Evolutionary conservation across 2,329 filamentous ascomycete genomes (phyloP).

Genomic region (Paecilomyces dactylethromorphus): DNA sequence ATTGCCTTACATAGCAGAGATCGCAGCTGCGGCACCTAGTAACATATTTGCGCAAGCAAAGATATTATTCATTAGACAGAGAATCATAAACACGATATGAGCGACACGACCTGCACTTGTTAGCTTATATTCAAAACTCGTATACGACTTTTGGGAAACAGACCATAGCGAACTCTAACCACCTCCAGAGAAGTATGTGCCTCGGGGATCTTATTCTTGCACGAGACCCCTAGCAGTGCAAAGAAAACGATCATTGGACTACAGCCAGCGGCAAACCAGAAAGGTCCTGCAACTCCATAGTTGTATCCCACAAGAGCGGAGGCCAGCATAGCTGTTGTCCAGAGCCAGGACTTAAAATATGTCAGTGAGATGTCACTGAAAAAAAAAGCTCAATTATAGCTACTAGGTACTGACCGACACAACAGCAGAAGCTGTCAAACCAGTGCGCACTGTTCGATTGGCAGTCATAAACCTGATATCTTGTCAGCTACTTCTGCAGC

Average conservation of each 20-base stretch:
- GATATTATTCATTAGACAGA: slow-evolving; percentile 50
- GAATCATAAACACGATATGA: slow-evolving; percentile 47
- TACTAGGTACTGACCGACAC: slow-evolving; percentile 34
- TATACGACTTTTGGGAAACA: background rate
- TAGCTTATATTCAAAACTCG: background rate
- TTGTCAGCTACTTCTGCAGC: background rate
- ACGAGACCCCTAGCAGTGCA: slow-evolving; percentile 44
- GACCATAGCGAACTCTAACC: slow-evolving; percentile 46
- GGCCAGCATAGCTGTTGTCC: slow-evolving; percentile 48
- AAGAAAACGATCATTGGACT: slow-evolving; percentile 53
- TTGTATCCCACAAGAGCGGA: slow-evolving; percentile 47
- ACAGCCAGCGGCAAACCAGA: slow-evolving; percentile 53
- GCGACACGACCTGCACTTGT: slow-evolving; percentile 26
- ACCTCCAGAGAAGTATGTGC: slow-evolving; percentile 51
- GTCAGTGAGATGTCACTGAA: background rate
- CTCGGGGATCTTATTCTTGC: slow-evolving; percentile 47
- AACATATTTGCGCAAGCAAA: slow-evolving; percentile 51
- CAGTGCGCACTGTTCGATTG: slow-evolving; percentile 46
- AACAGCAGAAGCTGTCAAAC: slow-evolving; percentile 48
- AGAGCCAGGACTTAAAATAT: slow-evolving; percentile 42
- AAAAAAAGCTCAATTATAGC: background rate
- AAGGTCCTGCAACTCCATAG: slow-evolving; percentile 50
- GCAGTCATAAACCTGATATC: slow-evolving; percentile 45
- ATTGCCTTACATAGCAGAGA: slow-evolving; percentile 27
- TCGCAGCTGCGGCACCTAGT: slow-evolving; percentile 38